Evolutionary conservation across 805 yeast genomes (phyloP), one percentile per base, ranked within the genome.

Genomic region (Yarrowia yakushimensis): DNA sequence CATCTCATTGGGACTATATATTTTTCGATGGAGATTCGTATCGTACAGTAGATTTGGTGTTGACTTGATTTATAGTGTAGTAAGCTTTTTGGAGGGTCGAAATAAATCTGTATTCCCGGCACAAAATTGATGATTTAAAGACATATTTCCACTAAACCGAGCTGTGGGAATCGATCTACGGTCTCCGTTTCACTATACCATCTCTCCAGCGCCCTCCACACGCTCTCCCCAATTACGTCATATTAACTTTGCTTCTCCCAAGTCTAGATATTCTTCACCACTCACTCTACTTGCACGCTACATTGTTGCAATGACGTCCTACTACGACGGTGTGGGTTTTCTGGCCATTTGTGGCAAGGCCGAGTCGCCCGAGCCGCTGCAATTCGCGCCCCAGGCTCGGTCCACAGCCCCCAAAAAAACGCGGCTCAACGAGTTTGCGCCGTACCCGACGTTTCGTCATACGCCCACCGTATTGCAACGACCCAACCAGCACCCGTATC

Each of bases 251-350:
- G 12, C 23, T 30, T 13, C n/a, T 33, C 54, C 37, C 54, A 20
- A 31, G 31, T 37, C 11, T 12, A 17, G 18, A 4, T 30, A 27
- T 28, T 17, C 33, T 11, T 22, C 55, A 48, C 30, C 55, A 48
- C 57, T 18, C 54, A 11, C 52, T 36, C 22, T n/a, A n/a, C n/a
- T n/a, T n/a, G n/a, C 45, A 17, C 36, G 20, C 46, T n/a, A 3
- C 50, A 31, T 9, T 22, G 13, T 2, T 7, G 11, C 31, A 20
- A 52, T 52, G 48, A 55, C 54, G 54, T 43, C 69, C 18, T 74
- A 74, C 66, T 75, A 75, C 69, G 78, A 76, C 66, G 69, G 75
- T 34, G 70, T 76, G 34, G 78, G 77, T 42, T 66, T 75, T 60
- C 70, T 76, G 60, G 77, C 77, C 55, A 72, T 73, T 55, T 74